Base-by-base conservation (phyloP, 164 flowering plant species). In the Nelumbo lutea region DNA sequence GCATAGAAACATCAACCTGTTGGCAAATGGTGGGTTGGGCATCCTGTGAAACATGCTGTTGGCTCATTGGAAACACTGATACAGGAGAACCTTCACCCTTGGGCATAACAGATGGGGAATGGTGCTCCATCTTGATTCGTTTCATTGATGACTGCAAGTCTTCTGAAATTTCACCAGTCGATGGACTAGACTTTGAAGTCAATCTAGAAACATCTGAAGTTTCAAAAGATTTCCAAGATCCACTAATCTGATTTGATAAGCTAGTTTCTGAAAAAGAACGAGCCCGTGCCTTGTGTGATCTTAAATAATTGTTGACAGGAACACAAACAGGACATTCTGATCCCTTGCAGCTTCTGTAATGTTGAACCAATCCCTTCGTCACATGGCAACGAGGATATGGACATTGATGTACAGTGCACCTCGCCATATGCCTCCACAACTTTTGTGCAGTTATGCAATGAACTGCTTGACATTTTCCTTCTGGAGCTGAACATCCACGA, bases 301-400 rank as follows among this genome's bases (percentile, higher is more conserved):
- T 75, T 5, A 85, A 46, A 78, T 55, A 80, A 7, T 72, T 74
- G 58, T 70, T 78, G 41, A 88, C 91, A 67, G 85, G 90, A 76
- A 84, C 72, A 69, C 99, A 96, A 56, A 93, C 92, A 72, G 95
- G 93, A 71, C 99, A 96, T 42, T 68, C 69, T 39, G 73, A 43
- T 59, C 70, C 81, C 59, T 60, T 71, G 72, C 99, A 96, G 10
- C 45, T 63, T 76, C 62, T 84, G 70, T 72, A 50, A 78, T 96
- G 99, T 11, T 69, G 39, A 65, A 88, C 41, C 78, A 90, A 70
- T 50, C 0, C 55, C 78, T 75, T 88, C 57, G 93, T 65, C 13
- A 1, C 72, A 66, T 6, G 75, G 74, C 99, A 96, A 14, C 90
- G 88, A 61, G 88, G 90, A 77, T 79, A 73, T 50, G 80, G 15